Conservation (phyloP, 2,329 filamentous ascomycete species). For the Aureobasidium sp. region DNA sequence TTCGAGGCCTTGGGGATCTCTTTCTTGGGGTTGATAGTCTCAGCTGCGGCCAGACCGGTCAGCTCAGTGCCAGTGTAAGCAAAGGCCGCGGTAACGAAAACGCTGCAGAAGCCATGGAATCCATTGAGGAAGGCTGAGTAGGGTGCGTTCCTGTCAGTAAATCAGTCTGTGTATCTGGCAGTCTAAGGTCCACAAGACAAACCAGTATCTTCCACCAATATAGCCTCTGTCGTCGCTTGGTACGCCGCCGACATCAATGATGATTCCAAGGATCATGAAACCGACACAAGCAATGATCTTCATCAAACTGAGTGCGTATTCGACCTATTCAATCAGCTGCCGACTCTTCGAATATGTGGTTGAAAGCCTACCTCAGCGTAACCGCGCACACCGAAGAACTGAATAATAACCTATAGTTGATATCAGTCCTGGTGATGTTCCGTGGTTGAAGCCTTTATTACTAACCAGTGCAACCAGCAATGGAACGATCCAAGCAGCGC, state of each 20-base stretch:
- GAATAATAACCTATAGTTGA: slow-evolving; percentile 19
- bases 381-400: slow-evolving; percentile 29
- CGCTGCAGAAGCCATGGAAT: slow-evolving; percentile 57
- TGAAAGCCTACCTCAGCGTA: slow-evolving; percentile 34
- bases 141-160: slow-evolving; percentile 7
- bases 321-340: slow-evolving; percentile 19
- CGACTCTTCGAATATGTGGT: not conserved
- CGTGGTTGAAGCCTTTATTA: too few relatives aligned
- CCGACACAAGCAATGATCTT: slow-evolving; percentile 45
- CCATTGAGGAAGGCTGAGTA: slow-evolving; percentile 43
- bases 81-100: slow-evolving; percentile 58
- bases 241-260: slow-evolving; percentile 54
- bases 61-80: slow-evolving; percentile 57
- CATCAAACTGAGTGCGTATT: slow-evolving; percentile 30
- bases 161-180: not conserved
- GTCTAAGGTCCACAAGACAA: slow-evolving; percentile 39
- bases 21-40: slow-evolving; percentile 41
- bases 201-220: slow-evolving; percentile 51
- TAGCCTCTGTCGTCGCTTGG: slow-evolving; percentile 48
- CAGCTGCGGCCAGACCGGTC: slow-evolving; percentile 42
- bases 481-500: slow-evolving; percentile 27
- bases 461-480: slow-evolving; percentile 26
- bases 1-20: slow-evolving; percentile 24
- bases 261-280: slow-evolving; percentile 58
- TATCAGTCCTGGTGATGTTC: too few relatives aligned